phyloP scores from a whole-genome alignment of 768 basidiomycete genomes.

The Rhizopogon rudus region DNA sequence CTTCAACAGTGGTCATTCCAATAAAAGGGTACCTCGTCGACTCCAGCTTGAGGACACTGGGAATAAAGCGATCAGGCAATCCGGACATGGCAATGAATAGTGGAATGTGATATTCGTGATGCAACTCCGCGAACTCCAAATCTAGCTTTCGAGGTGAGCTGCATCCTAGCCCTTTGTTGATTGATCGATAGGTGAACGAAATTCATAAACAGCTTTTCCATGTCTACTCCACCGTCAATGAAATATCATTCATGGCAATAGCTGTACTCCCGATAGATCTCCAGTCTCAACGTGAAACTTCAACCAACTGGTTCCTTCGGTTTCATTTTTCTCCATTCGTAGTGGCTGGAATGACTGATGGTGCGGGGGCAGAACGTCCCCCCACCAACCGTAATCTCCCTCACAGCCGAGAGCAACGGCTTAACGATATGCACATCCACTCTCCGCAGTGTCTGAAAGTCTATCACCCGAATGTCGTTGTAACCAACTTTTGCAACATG shows the following conservation, averaged over 20 bases:
- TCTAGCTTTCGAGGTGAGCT: neutral
- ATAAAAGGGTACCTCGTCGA: neutral
- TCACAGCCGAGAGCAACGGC: neutral
- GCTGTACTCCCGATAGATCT: too few species aligned
- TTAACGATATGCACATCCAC: neutral
- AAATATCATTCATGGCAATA: too few species aligned
- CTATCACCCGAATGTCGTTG: neutral
- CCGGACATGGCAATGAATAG: conserved; percentile 53
- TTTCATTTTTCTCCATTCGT: too few species aligned
- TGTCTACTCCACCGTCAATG: too few species aligned
- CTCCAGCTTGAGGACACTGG: neutral
- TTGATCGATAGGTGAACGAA: neutral
- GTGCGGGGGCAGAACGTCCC: neutral
- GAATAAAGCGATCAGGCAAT: conserved; percentile 56
- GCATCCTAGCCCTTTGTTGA: neutral
- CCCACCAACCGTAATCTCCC: too few species aligned
- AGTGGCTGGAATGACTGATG: too few species aligned
- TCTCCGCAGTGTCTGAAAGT: neutral
- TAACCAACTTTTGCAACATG: neutral
- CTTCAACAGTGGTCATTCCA: neutral
- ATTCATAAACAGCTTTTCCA: too few species aligned
- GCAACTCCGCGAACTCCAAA: too few species aligned
- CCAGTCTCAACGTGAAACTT: too few species aligned
- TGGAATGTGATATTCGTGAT: neutral
- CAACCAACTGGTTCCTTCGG: too few species aligned